phyloP scores from a whole-genome alignment of 805 yeast genomes.

The Yarrowia sp. region DNA sequence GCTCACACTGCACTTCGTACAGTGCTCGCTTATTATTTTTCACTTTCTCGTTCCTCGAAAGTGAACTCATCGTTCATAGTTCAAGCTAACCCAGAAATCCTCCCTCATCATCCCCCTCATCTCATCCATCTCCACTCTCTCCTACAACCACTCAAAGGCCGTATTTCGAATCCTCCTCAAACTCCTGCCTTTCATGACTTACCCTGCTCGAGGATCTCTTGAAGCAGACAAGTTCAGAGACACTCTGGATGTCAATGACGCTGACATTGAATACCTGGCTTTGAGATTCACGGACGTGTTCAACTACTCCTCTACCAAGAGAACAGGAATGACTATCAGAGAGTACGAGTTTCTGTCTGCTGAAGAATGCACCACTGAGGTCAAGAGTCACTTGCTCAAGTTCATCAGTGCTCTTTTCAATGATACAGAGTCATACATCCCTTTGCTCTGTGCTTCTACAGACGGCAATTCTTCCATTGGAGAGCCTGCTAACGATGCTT shows the following conservation, averaged over 20 bases:
- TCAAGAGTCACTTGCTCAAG: constrained; percentile 8
- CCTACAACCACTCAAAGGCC: constrained; percentile 16
- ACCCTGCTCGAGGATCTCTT: constrained; percentile 6
- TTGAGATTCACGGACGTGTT: constrained; percentile 11
- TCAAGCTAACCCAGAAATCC: constrained; percentile 31
- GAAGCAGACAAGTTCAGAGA: constrained; percentile 11
- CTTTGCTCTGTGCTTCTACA: constrained; percentile 60
- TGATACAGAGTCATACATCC: constrained; percentile 44
- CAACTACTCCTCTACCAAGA: constrained; percentile 11
- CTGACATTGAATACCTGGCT: neutral
- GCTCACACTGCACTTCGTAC: too few species aligned
- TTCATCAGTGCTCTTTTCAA: constrained; percentile 44
- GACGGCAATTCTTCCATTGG: constrained; percentile 58
- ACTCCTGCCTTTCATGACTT: constrained; percentile 10
- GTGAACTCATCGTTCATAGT: too few species aligned
- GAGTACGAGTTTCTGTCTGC: constrained; percentile 16
- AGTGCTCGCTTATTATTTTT: too few species aligned
- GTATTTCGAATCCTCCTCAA: constrained; percentile 8
- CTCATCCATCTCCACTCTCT: neutral
- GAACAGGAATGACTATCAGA: constrained; percentile 18
- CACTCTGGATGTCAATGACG: neutral
- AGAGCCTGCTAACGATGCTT: constrained; percentile 51
- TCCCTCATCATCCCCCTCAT: constrained; percentile 8
- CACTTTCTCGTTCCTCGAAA: too few species aligned
- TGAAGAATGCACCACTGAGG: neutral